Conservation (phyloP, 2,329 filamentous ascomycete genomes). For the Aspergillus pseudoviridinutans region DNA sequence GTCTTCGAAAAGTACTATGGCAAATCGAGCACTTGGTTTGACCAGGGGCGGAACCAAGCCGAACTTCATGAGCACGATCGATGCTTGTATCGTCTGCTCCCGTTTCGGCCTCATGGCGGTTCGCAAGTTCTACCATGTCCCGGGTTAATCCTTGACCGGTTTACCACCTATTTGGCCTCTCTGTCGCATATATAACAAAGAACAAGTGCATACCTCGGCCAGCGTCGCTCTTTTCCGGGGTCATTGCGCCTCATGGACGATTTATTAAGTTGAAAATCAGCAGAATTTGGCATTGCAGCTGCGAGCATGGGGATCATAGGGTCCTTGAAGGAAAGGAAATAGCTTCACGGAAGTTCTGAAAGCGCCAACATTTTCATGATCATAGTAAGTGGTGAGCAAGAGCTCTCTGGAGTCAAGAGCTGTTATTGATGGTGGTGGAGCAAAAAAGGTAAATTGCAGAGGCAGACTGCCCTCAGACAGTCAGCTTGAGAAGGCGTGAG, state of each 20-base stretch:
- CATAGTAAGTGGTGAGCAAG: neutral
- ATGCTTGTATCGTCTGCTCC: slow-evolving; percentile 8
- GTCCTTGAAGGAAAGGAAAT: neutral
- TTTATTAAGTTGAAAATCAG: slow-evolving; percentile 1
- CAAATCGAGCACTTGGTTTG: slow-evolving; percentile 34
- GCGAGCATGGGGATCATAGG: neutral
- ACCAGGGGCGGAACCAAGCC: slow-evolving; percentile 12
- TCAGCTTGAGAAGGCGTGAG: neutral
- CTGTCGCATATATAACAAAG: neutral
- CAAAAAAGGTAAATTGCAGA: neutral
- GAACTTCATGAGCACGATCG: slow-evolving; percentile 9
- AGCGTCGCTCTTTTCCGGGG: slow-evolving; percentile 23
- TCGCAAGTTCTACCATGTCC: slow-evolving; percentile 10
- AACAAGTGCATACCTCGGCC: slow-evolving; percentile 17
- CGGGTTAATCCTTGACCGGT: slow-evolving; percentile 3
- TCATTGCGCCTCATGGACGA: slow-evolving; percentile 27
- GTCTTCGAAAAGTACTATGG: slow-evolving; percentile 35
- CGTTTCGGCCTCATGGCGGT: slow-evolving; percentile 14
- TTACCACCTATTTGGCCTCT: neutral
- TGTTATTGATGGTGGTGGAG: neutral
- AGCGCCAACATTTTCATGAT: slow-evolving; percentile 1
- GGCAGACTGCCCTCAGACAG: neutral
- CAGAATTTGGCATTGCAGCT: slow-evolving; percentile 14
- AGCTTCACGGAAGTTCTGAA: slow-evolving; percentile 8
- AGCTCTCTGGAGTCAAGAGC: neutral